Evolutionary conservation across 2,329 filamentous ascomycete species (phyloP).

Genomic region (Fusarium verrucosum): DNA sequence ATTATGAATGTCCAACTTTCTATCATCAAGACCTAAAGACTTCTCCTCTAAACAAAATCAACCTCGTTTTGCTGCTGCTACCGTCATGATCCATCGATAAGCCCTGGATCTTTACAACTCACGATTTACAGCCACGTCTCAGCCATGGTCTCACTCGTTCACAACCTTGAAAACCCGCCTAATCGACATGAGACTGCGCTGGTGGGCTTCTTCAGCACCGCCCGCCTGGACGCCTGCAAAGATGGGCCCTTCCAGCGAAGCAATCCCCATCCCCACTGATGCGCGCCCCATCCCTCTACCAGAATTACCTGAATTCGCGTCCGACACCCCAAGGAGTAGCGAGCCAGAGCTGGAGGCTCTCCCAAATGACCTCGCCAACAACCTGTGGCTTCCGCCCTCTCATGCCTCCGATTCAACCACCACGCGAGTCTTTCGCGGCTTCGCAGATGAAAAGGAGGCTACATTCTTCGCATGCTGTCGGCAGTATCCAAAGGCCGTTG

Average conservation of each 20-base stretch:
- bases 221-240: conserved; percentile 8
- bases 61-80: background rate
- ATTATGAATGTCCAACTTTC: background rate
- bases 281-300: conserved; percentile 28
- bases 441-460: conserved; percentile 32
- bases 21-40: background rate
- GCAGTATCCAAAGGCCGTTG: conserved; percentile 41
- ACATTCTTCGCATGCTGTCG: conserved; percentile 33
- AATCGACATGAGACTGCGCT: conserved; percentile 31
- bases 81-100: background rate
- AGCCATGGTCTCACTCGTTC: conserved; percentile 30
- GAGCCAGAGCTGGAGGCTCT: conserved; percentile 20
- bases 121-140: background rate
- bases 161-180: conserved; percentile 14
- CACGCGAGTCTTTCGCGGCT: conserved; percentile 30
- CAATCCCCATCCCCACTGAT: conserved; percentile 27
- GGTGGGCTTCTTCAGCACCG: conserved; percentile 32
- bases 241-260: conserved; percentile 24
- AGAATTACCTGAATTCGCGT: conserved; percentile 28
- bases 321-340: conserved; percentile 2
- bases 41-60: background rate
- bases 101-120: background rate
- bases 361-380: conserved; percentile 11
- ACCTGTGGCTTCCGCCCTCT: conserved; percentile 28
- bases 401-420: conserved; percentile 29